Percentiles rank a stretch among this genome's conserved stretches.
These are phyloP conservation scores for Pseudoscleropodium purum DNA, from an alignment of 225 moss, liverwort and hornwort species.

Conservation along the genomic window DNA sequence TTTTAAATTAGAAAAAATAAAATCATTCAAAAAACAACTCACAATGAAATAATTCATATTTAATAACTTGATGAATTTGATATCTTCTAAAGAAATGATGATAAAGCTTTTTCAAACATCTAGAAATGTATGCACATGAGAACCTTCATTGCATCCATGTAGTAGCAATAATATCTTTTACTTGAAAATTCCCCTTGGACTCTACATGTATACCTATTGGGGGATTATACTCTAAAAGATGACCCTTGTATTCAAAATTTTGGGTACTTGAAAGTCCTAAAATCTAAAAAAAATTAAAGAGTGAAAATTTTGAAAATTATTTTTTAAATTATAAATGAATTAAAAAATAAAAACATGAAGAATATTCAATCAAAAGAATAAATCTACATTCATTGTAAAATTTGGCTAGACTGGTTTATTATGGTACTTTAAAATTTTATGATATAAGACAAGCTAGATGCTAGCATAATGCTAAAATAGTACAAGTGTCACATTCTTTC, in stretches of 20 bases:
- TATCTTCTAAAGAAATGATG: neutral
- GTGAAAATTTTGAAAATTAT: fast-evolving
- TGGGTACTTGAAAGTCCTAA: neutral
- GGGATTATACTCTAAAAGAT: too few relatives aligned
- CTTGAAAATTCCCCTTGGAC: fast-evolving
- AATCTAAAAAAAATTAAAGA: neutral
- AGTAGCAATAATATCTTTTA: neutral
- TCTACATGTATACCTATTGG: neutral
- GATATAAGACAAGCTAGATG: neutral
- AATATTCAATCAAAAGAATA: neutral
- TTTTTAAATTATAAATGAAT: neutral
- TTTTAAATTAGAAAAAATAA: neutral
- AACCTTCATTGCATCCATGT: neutral
- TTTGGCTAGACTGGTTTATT: neutral
- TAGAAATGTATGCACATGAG: neutral
- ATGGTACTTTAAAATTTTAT: neutral
- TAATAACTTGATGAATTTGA: neutral
- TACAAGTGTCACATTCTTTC: neutral
- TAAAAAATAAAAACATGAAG: neutral
- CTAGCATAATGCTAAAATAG: too few relatives aligned
- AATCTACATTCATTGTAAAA: neutral
- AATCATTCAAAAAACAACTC: neutral
- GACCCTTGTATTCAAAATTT: neutral
- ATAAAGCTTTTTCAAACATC: neutral
- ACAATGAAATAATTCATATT: neutral